Conservation (phyloP, 306 rosid genomes). For the Arachis hypogaea region DNA sequence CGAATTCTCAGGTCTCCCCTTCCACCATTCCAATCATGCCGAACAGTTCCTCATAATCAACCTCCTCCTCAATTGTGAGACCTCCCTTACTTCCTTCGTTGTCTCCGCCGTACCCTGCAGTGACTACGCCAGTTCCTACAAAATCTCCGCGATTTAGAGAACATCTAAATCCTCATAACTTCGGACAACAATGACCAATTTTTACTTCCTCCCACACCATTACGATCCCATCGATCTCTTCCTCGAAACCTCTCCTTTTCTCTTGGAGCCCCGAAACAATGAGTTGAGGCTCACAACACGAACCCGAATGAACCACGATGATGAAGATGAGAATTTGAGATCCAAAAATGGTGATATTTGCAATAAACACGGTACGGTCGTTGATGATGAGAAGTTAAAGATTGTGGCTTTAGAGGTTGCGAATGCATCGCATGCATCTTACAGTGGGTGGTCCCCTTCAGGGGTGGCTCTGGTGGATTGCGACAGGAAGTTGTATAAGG, state of each 20-base stretch:
- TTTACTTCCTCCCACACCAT: constrained; percentile 59
- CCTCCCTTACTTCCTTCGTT: constrained; percentile 60
- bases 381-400: background rate
- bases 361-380: constrained; percentile 5
- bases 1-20: constrained; percentile 88
- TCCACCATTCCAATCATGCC: constrained; percentile 89
- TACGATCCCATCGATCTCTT: constrained; percentile 86
- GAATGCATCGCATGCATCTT: constrained; percentile 81
- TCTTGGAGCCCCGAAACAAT: constrained; percentile 64
- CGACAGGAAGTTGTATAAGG: constrained; percentile 53
- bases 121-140: constrained; percentile 91
- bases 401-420: constrained; percentile 72
- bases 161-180: constrained; percentile 61
- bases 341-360: constrained; percentile 9
- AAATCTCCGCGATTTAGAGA: constrained; percentile 65
- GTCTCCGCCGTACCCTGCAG: constrained; percentile 93
- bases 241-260: constrained; percentile 48
- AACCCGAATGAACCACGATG: background rate
- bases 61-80: constrained; percentile 64
- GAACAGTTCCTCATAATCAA: constrained; percentile 89
- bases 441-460: constrained; percentile 66
- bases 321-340: background rate
- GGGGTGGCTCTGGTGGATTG: constrained; percentile 74
- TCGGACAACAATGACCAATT: constrained; percentile 36
- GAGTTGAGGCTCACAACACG: constrained; percentile 41